phyloP scores from a whole-genome alignment of 176 grass and related monocot species.

The Aegilops bicornis region DNA sequence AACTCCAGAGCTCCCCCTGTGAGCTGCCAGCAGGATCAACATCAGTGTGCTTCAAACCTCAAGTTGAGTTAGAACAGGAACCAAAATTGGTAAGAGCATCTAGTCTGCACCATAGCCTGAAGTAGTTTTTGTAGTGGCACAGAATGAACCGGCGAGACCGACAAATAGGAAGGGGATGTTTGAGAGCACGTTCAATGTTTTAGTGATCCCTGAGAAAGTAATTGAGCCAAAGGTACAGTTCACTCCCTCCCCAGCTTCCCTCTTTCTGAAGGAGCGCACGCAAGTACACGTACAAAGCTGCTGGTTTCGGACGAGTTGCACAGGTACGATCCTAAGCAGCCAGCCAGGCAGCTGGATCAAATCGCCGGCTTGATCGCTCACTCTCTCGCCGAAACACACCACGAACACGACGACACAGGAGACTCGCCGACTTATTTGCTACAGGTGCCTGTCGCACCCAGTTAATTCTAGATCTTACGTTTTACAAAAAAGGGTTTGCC shows the following conservation, averaged over 20 bases:
- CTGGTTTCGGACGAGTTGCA: too few species aligned
- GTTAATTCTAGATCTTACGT: too few species aligned
- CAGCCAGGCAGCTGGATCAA: not conserved
- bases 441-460: too few species aligned
- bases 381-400: too few species aligned
- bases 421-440: too few species aligned
- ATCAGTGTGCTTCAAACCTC: not conserved
- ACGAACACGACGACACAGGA: too few species aligned
- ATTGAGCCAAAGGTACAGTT: too few species aligned
- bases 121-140: constrained; percentile 72
- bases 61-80: not conserved
- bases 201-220: constrained; percentile 60
- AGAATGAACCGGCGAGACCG: constrained; percentile 53
- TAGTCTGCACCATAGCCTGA: constrained; percentile 58
- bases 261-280: too few species aligned
- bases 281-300: too few species aligned
- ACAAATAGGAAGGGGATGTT: constrained; percentile 91
- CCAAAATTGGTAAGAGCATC: not conserved
- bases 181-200: constrained; percentile 87
- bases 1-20: constrained; percentile 78
- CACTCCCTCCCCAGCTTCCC: too few species aligned
- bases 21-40: constrained; percentile 44
- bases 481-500: too few species aligned
- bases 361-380: too few species aligned
- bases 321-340: not conserved